Conservation (phyloP, 1,284 basidiomycete species). For the Ceratobasidium sp. region DNA sequence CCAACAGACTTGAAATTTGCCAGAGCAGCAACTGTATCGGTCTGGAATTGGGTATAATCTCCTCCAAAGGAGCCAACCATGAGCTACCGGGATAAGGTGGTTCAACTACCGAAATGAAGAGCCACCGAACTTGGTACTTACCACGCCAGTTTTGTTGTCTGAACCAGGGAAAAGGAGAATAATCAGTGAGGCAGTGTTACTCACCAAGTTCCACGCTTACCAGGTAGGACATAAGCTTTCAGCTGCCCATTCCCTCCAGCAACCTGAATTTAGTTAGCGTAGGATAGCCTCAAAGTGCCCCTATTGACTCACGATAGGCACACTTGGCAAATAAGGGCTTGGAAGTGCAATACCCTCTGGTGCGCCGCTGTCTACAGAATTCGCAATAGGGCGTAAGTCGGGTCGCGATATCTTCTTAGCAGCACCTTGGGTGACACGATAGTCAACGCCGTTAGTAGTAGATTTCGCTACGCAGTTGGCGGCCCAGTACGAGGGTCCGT, state of each 20-base stretch:
- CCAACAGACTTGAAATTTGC: slow-evolving; percentile 64
- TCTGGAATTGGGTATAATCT: slow-evolving; percentile 66
- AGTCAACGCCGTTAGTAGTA: slow-evolving; percentile 70
- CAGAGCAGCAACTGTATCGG: slow-evolving; percentile 65
- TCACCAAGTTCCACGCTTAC: neutral
- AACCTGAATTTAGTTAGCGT: neutral
- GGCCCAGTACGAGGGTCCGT: slow-evolving; percentile 69
- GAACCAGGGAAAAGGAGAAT: neutral
- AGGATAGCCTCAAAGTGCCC: neutral
- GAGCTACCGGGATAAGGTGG: slow-evolving; percentile 17
- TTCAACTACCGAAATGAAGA: slow-evolving; percentile 21
- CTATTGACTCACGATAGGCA: slow-evolving; percentile 61
- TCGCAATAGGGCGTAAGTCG: slow-evolving; percentile 55
- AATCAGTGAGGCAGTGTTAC: neutral
- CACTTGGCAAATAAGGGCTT: slow-evolving; percentile 63
- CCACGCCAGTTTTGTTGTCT: slow-evolving; percentile 70
- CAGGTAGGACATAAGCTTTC: slow-evolving; percentile 71
- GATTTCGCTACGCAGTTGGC: slow-evolving; percentile 70
- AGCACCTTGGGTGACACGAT: slow-evolving; percentile 49
- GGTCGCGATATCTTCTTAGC: slow-evolving; percentile 9
- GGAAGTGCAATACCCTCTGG: slow-evolving; percentile 64
- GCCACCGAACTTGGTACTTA: slow-evolving; percentile 54
- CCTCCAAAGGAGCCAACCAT: slow-evolving; percentile 66
- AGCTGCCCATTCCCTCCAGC: slow-evolving; percentile 64
- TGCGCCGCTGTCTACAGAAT: slow-evolving; percentile 61